A percentile compares a stretch with the other conserved stretches of the same genome.
Conservation (phyloP, 768 basidiomycete species). For the Mycena leptocephala region DNA sequence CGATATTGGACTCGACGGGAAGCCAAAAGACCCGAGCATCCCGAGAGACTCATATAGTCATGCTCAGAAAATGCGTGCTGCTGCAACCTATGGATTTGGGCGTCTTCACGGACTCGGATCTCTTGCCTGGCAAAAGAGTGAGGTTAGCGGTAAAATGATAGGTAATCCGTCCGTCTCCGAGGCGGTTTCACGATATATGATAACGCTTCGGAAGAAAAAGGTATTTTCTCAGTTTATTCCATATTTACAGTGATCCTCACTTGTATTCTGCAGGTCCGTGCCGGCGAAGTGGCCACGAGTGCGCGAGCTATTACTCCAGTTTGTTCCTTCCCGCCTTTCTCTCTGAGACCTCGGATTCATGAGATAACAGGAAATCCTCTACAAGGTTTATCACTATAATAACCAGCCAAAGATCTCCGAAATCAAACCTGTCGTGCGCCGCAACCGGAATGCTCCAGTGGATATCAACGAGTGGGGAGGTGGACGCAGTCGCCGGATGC, state of each 20-base stretch:
- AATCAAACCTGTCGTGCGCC: conserved; percentile 37
- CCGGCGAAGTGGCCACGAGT: conserved; percentile 45
- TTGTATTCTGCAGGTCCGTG: conserved; percentile 16
- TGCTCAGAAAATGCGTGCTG: conserved; percentile 56
- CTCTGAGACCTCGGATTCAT: not conserved
- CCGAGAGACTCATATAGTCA: conserved; percentile 43
- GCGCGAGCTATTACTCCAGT: conserved; percentile 45
- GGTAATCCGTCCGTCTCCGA: conserved; percentile 49
- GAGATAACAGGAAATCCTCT: conserved; percentile 41
- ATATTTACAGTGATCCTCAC: not conserved
- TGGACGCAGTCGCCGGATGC: conserved; percentile 40
- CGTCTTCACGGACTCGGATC: conserved; percentile 38
- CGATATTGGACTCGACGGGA: conserved; percentile 42
- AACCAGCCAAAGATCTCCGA: conserved; percentile 33
- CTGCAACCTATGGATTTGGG: conserved; percentile 49
- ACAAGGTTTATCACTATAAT: conserved; percentile 45
- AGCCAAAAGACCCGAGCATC: conserved; percentile 26
- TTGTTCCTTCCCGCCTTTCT: not conserved
- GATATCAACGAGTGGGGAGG: conserved; percentile 49
- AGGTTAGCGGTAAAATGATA: conserved; percentile 38
- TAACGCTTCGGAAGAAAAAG: conserved; percentile 43
- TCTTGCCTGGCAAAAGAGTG: conserved; percentile 48
- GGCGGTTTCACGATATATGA: conserved; percentile 46
- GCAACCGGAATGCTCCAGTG: conserved; percentile 16
- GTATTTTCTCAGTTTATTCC: conserved; percentile 25